phyloP scores from a whole-genome alignment of 345 rosid genomes.

The Acer negundo region DNA sequence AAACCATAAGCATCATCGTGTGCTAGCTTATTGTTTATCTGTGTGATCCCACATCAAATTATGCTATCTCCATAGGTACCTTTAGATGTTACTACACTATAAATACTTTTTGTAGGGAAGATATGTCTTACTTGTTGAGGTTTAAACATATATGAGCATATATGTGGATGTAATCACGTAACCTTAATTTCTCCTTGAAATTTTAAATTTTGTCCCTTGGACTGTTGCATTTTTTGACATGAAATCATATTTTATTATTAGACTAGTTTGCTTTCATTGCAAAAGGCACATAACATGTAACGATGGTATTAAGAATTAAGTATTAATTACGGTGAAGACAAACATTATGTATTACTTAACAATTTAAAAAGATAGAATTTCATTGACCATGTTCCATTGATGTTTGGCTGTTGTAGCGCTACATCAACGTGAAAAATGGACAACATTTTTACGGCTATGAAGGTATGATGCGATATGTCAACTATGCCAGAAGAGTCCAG shows the following conservation, averaged over 20 bases:
- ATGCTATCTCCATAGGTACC: too few relatives aligned
- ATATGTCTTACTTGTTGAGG: neutral
- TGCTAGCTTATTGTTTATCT: neutral
- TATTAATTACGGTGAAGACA: neutral
- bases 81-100: too few relatives aligned
- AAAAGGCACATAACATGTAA: neutral
- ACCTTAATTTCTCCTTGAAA: neutral
- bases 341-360: neutral
- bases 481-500: slow-evolving; percentile 22
- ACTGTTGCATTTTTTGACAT: neutral
- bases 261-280: neutral
- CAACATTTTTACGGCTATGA: slow-evolving; percentile 25
- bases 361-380: neutral
- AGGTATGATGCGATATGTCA: slow-evolving; percentile 36
- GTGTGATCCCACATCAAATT: neutral
- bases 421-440: slow-evolving; percentile 22
- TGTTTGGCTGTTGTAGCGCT: slow-evolving; percentile 27
- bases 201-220: neutral
- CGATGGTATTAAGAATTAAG: neutral
- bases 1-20: neutral
- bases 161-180: neutral
- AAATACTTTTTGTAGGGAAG: too few relatives aligned
- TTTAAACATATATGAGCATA: neutral
- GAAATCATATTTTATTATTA: neutral
- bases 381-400: neutral